Percentiles rank a stretch among this genome's conserved stretches.
Conservation (phyloP, 257 asterid species). For the Salvia rosmarinus region DNA sequence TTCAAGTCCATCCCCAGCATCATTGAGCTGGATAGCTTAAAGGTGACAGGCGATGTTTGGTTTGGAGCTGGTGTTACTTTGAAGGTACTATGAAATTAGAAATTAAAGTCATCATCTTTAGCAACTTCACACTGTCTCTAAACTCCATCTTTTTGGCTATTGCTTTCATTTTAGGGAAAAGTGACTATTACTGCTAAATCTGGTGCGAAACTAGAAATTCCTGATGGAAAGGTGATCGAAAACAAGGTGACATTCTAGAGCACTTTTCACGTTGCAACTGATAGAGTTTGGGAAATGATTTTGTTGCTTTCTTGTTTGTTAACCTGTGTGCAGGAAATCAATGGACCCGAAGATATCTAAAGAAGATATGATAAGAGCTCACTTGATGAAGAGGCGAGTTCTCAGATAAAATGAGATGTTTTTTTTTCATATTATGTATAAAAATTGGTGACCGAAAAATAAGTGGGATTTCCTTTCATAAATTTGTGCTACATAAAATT, state of each 20-base stretch:
- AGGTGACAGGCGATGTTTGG: slow-evolving; percentile 90
- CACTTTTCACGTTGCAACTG: not conserved
- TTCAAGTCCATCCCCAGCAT: slow-evolving; percentile 97
- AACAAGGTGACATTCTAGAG: slow-evolving; percentile 59
- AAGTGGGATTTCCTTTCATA: slow-evolving; percentile 31
- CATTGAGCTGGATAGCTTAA: slow-evolving; percentile 81
- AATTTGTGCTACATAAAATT: slow-evolving; percentile 19
- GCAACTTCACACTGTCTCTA: not conserved
- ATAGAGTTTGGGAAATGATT: not conserved
- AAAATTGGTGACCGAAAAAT: slow-evolving; percentile 26
- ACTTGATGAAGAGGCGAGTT: slow-evolving; percentile 10
- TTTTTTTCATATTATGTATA: slow-evolving; percentile 38
- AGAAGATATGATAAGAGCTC: slow-evolving; percentile 15
- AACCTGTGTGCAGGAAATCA: slow-evolving; percentile 61
- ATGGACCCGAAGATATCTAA: slow-evolving; percentile 78
- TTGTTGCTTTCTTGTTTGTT: slow-evolving; percentile 18
- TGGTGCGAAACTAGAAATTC: slow-evolving; percentile 82
- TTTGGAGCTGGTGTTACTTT: slow-evolving; percentile 77
- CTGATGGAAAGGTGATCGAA: slow-evolving; percentile 72
- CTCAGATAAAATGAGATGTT: slow-evolving; percentile 10
- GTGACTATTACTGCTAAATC: slow-evolving; percentile 75
- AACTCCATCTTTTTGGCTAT: not conserved
- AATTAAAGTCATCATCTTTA: not conserved
- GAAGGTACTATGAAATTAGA: slow-evolving; percentile 55
- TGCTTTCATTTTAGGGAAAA: slow-evolving; percentile 61